phyloP scores from a whole-genome alignment of 2,329 filamentous ascomycete species.

The Cryphonectria parasitica region DNA sequence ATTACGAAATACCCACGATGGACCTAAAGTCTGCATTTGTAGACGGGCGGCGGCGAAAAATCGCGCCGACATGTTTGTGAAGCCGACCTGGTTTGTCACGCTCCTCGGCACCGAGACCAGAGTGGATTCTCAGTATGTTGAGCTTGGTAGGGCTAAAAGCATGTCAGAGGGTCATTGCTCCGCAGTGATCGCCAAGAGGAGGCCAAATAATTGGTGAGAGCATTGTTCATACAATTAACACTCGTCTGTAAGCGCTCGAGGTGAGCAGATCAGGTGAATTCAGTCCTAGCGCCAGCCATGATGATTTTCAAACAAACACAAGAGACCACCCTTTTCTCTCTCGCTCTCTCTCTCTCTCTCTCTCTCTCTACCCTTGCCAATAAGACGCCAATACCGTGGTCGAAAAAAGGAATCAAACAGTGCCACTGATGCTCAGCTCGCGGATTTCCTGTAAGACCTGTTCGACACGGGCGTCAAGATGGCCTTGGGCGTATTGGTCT shows the following conservation, averaged over 20 bases:
- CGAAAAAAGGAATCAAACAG: conserved; percentile 49
- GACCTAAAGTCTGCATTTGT: neutral
- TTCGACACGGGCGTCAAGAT: conserved; percentile 89
- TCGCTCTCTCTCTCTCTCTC: too few relatives aligned
- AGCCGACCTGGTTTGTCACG: neutral
- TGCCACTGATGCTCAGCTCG: conserved; percentile 88
- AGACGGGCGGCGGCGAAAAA: neutral
- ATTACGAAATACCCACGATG: neutral
- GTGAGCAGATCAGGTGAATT: neutral
- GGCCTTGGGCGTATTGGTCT: conserved; percentile 93
- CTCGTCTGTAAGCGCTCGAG: neutral
- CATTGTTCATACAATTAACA: neutral
- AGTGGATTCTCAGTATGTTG: neutral
- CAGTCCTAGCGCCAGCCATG: neutral
- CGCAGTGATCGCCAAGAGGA: neutral
- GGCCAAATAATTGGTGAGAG: neutral
- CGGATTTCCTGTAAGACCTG: conserved; percentile 96
- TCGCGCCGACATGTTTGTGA: neutral
- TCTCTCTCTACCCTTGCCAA: neutral
- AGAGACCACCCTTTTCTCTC: neutral
- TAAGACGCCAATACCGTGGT: neutral
- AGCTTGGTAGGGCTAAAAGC: neutral
- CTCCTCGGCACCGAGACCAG: neutral
- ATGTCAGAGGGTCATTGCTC: neutral
- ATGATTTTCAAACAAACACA: neutral